Conservation (phyloP, 2,329 filamentous ascomycete species). For the Sporothrix variecibatus region DNA sequence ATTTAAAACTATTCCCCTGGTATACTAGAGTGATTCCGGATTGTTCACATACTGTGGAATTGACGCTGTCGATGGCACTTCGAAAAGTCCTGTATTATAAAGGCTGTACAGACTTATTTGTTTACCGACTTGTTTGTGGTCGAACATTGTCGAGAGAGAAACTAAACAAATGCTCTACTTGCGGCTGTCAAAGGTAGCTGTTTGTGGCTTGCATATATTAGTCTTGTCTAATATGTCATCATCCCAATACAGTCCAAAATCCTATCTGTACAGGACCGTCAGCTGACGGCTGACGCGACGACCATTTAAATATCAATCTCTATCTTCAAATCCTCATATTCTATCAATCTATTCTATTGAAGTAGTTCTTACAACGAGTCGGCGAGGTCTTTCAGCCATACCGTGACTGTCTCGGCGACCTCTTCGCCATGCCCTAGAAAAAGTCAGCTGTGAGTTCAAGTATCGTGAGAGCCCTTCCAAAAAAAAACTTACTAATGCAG, state of each 20-base stretch:
- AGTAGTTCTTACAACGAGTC: not conserved
- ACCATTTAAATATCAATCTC: not conserved
- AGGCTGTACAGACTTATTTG: no score
- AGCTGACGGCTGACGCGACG: not conserved
- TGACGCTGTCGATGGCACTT: no score
- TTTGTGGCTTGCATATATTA: not conserved
- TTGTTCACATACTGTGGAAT: no score
- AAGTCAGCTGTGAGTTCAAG: slow-evolving; percentile 26
- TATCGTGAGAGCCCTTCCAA: not conserved
- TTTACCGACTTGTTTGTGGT: no score
- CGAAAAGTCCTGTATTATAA: no score
- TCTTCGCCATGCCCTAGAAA: slow-evolving; percentile 49
- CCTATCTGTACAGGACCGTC: not conserved
- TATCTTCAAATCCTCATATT: not conserved
- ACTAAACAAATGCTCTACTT: no score
- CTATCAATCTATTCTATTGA: not conserved
- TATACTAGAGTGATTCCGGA: no score
- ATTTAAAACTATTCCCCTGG: no score
- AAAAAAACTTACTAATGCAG: slow-evolving; percentile 51
- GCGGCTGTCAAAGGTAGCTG: not conserved
- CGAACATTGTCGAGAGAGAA: no score
- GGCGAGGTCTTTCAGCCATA: slow-evolving; percentile 56
- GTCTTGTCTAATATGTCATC: not conserved
- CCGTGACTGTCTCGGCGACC: slow-evolving; percentile 50
- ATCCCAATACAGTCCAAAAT: not conserved